Evolutionary conservation across 2,329 filamentous ascomycete genomes (phyloP).

Genomic region (Neodidymelliopsis sp.): DNA sequence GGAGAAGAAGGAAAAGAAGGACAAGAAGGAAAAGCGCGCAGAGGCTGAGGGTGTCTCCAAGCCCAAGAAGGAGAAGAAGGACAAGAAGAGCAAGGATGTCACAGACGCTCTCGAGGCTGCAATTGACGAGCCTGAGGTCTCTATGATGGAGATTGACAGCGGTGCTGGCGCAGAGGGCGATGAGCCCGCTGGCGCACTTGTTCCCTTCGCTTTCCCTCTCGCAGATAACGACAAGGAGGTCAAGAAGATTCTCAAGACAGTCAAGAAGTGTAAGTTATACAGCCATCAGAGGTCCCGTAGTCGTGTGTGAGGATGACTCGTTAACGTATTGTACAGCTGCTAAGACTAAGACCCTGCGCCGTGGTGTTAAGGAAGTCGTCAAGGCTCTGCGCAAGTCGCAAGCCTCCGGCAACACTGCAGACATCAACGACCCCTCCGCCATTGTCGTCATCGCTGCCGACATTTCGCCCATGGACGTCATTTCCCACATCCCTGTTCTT

Average conservation of each 20-base stretch:
- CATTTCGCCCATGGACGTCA: conserved; percentile 98
- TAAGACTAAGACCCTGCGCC: conserved; percentile 94
- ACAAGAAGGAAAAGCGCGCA: conserved; percentile 63
- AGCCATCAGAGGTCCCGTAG: background rate
- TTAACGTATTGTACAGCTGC: conserved; percentile 68
- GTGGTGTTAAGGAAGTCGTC: conserved; percentile 98
- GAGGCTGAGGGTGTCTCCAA: conserved; percentile 50
- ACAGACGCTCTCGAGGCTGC: conserved; percentile 58
- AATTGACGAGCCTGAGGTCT: conserved; percentile 69
- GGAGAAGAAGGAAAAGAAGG: conserved; percentile 62
- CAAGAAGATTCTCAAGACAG: conserved; percentile 70
- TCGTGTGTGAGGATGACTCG: background rate
- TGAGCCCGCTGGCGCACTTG: conserved; percentile 63
- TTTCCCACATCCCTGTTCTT: conserved; percentile 95
- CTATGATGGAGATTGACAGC: conserved; percentile 54
- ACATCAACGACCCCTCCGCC: conserved; percentile 64
- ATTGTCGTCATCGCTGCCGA: conserved; percentile 94
- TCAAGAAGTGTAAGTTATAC: conserved; percentile 63
- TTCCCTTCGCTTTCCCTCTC: conserved; percentile 83
- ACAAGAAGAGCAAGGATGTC: conserved; percentile 71
- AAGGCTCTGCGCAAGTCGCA: conserved; percentile 95
- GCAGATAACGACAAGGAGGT: conserved; percentile 75
- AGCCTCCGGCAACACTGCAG: conserved; percentile 68
- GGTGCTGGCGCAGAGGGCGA: conserved; percentile 52
- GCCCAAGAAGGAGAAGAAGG: conserved; percentile 66